phyloP scores from a whole-genome alignment of 73 alveolate species.

The Tetrahymena elliotti region DNA sequence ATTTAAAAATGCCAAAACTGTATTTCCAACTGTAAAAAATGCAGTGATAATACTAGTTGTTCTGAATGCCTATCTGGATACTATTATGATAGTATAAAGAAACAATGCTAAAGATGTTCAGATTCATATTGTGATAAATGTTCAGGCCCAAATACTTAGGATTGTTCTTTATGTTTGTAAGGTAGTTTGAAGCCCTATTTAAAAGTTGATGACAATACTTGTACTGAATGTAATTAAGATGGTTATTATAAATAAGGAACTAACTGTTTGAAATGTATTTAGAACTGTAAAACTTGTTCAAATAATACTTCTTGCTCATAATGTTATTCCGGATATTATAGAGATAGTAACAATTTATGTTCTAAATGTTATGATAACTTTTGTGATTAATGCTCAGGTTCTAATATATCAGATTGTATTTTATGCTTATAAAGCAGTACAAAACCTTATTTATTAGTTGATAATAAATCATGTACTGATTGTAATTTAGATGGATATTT shows the following conservation, averaged over 20 bases:
- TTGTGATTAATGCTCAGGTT: neutral
- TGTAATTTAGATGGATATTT: neutral
- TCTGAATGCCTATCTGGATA: neutral
- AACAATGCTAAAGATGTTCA: neutral
- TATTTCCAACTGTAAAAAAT: neutral
- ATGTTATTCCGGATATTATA: neutral
- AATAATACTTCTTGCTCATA: too few relatives aligned
- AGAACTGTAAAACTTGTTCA: neutral
- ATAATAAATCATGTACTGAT: neutral
- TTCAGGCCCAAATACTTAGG: neutral
- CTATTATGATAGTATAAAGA: neutral
- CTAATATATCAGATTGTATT: neutral
- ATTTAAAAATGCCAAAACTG: neutral
- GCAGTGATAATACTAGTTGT: too few relatives aligned
- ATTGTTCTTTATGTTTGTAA: neutral
- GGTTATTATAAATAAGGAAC: neutral
- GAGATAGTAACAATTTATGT: neutral
- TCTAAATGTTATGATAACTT: neutral
- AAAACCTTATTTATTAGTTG: neutral
- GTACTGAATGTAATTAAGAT: neutral
- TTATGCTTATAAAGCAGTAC: neutral
- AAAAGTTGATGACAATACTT: neutral
- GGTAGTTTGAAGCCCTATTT: neutral
- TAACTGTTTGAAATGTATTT: neutral
- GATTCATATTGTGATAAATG: neutral